Conservation (phyloP, 2,329 filamentous ascomycete genomes). For the Aspergillus sp. region DNA sequence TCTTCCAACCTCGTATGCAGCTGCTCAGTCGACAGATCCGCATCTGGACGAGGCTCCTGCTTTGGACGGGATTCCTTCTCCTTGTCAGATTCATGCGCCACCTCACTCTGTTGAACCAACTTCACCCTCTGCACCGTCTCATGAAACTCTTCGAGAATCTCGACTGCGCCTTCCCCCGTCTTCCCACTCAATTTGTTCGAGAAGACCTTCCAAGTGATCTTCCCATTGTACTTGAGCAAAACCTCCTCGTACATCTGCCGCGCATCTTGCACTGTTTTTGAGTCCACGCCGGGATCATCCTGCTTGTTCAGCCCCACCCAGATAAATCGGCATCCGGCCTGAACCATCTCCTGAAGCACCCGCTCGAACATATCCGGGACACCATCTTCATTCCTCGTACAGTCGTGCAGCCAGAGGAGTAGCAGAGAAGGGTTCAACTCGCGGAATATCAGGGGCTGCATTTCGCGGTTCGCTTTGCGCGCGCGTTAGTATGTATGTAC, state of each 20-base stretch:
- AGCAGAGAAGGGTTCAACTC: background rate
- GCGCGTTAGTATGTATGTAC: background rate
- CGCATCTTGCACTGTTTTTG: background rate
- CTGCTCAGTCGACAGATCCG: background rate
- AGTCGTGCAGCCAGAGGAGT: conserved; percentile 8
- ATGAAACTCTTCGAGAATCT: conserved; percentile 1
- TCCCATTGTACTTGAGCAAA: background rate
- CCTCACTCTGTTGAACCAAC: no score
- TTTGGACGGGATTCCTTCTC: no score
- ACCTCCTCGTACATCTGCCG: background rate
- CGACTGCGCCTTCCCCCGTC: background rate
- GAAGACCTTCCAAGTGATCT: background rate
- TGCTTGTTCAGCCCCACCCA: conserved; percentile 8
- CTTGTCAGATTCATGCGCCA: background rate
- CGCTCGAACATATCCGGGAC: background rate
- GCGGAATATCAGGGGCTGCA: background rate
- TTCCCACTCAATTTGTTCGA: background rate
- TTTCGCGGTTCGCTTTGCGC: background rate
- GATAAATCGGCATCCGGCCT: background rate
- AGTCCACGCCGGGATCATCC: background rate
- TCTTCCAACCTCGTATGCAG: background rate
- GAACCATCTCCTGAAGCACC: background rate
- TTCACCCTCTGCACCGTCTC: background rate
- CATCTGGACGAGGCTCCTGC: background rate
- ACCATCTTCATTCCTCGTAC: background rate